These are phyloP conservation scores for Pigoraptor vietnamica DNA, from an alignment of 78 protist genomes.

Conservation along the genomic window DNA sequence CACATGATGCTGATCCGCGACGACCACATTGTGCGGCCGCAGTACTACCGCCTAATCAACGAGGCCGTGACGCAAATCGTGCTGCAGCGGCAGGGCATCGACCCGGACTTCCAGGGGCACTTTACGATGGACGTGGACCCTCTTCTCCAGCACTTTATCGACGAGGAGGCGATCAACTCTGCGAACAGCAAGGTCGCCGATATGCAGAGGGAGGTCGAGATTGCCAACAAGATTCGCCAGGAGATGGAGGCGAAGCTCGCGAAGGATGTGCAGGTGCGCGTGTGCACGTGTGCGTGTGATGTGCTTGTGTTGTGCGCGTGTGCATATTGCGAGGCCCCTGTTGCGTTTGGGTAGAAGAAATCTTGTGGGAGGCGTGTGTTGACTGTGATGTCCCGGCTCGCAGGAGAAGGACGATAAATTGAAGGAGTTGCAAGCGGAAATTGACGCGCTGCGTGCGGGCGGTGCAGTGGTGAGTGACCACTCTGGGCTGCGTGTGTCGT, in stretches of 20 bases:
- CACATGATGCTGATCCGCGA: constrained; percentile 17
- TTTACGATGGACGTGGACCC: background rate
- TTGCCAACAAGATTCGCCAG: background rate
- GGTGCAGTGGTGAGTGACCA: background rate
- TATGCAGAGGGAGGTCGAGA: background rate
- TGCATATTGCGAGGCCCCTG: no score
- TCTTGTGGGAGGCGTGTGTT: no score
- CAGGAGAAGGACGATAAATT: background rate
- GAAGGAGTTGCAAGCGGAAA: background rate
- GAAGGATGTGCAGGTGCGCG: background rate
- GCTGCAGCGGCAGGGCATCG: constrained; percentile 11
- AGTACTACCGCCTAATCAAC: constrained; percentile 11
- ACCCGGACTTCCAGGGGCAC: constrained; percentile 14
- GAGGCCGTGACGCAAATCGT: constrained; percentile 4
- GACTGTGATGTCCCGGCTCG: no score
- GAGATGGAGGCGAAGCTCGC: background rate
- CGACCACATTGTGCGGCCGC: constrained; percentile 5
- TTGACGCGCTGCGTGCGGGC: background rate
- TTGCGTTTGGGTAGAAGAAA: no score
- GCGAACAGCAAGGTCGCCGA: background rate
- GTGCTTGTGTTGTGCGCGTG: no score
- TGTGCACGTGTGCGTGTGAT: no score
- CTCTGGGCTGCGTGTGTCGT: no score
- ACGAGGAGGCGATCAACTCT: background rate
- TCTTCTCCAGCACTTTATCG: background rate